These are phyloP conservation scores for Mycena rosella DNA, from an alignment of 768 basidiomycete species.

Conservation along the genomic window DNA sequence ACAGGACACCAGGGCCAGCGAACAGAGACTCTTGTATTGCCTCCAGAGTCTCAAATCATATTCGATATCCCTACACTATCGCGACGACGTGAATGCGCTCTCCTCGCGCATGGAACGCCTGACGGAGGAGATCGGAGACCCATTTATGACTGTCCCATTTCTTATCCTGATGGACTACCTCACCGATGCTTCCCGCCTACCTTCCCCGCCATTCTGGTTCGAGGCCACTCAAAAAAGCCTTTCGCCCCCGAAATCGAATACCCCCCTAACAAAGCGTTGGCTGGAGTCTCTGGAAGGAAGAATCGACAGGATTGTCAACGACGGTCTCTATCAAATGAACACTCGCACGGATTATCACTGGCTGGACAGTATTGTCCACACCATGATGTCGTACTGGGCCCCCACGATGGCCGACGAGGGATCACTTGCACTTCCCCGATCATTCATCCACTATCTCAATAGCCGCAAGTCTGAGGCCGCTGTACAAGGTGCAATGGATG, in stretches of 20 bases:
- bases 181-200: neutral
- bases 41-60: neutral
- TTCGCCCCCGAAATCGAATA: neutral
- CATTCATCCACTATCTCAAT: constrained; percentile 2
- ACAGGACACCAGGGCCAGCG: neutral
- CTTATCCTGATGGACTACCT: constrained; percentile 1
- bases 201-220: constrained; percentile 1
- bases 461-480: neutral
- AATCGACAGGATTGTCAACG: neutral
- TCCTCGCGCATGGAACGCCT: neutral
- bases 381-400: constrained; percentile 3
- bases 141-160: neutral
- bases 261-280: neutral
- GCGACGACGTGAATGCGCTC: neutral
- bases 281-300: neutral
- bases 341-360: neutral
- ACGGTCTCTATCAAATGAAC: neutral
- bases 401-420: neutral
- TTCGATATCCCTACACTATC: neutral
- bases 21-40: neutral
- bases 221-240: neutral
- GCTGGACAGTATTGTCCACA: neutral
- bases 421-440: neutral
- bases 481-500: neutral
- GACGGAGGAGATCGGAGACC: neutral